Percentiles rank a stretch among this genome's conserved stretches.
Conservation (phyloP, 352 stramenopile genomes). For the Peronospora destructor region DNA sequence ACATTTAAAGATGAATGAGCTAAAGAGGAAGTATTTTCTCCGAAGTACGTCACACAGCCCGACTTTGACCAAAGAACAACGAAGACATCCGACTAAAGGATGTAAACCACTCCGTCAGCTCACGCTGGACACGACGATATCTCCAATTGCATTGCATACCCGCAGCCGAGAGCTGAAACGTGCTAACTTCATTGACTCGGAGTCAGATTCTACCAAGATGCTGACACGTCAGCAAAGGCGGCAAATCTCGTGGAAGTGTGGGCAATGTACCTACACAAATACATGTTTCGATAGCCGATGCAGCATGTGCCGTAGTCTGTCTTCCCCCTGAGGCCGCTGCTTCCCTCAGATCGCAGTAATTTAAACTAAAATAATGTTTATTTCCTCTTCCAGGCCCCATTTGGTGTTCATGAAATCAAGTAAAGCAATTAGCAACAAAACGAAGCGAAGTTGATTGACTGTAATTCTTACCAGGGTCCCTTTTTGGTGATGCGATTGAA, state of each 20-base stretch:
- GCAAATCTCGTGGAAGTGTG: slow-evolving; percentile 44
- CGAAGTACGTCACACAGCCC: slow-evolving; percentile 30
- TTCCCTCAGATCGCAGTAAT: slow-evolving; percentile 21
- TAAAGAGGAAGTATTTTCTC: slow-evolving; percentile 29
- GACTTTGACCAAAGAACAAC: slow-evolving; percentile 25
- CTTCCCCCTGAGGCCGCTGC: slow-evolving; percentile 21
- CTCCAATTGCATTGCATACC: slow-evolving; percentile 29
- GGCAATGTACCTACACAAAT: slow-evolving; percentile 65
- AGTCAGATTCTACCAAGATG: slow-evolving; percentile 27
- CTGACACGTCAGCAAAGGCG: slow-evolving; percentile 29
- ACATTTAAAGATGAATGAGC: slow-evolving; percentile 21
- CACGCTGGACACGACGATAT: slow-evolving; percentile 30
- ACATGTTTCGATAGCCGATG: slow-evolving; percentile 64
- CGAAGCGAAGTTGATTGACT: too few relatives aligned
- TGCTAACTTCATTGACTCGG: slow-evolving; percentile 12
- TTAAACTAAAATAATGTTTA: slow-evolving; percentile 20
- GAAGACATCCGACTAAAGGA: slow-evolving; percentile 16
- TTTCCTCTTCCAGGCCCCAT: slow-evolving; percentile 1
- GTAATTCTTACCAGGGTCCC: too few relatives aligned
- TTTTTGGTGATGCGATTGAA: too few relatives aligned
- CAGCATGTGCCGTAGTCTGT: slow-evolving; percentile 53
- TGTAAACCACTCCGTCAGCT: slow-evolving; percentile 34
- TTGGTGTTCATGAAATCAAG: neutral
- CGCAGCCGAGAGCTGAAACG: slow-evolving; percentile 21
- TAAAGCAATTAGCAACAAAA: too few relatives aligned